Evolutionary conservation across 352 stramenopile genomes (phyloP), one percentile per base, ranked within the genome.

Genomic region (Globisporangium nunn): DNA sequence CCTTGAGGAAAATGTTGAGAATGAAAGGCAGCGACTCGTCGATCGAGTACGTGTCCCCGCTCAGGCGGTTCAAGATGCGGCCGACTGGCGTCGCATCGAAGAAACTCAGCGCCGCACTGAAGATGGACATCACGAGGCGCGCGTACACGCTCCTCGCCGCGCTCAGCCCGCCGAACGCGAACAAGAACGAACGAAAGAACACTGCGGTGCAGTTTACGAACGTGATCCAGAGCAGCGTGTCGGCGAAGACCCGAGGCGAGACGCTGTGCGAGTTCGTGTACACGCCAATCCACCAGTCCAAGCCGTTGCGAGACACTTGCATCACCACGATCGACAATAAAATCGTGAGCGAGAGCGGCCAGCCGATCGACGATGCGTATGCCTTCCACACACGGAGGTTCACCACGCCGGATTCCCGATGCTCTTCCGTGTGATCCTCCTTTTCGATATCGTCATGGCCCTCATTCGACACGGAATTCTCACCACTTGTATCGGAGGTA

Each of bases 11-110:
- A 40, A 95, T 81, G 57, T 96, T 96, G 51, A 96, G 70, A 46
- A 86, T 85, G 51, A 97, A 96, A 6, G 89, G 88, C 14, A 96
- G 64, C 15, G 81, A 89, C 59, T 95, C 84, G 63, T 96, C 87
- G 7, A 96, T 72, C 3, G 75, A 67, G 53, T 93, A 96, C 8
- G 81, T 91, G 50, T 95, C 82, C 7, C 81, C 77, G 29, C 81
- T 89, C n/a, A 93, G 55, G 10, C 85, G 70, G 35, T 95, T 95
- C 2, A 92, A 62, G 40, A 95, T 75, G 14, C 81, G 81, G 0
- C 82, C 85, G 15, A 75, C 59, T 2, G 85, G 81, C 11, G 78
- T 93, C 23, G 50, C 54, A 48, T 88, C 80, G 46, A 91, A 95
- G 53, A 93, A 95, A 5, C 51, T 45, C 10, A 93, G 58, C 11